Evolutionary conservation across 805 yeast species (phyloP).

Genomic region (Metschnikowia cubensis): DNA sequence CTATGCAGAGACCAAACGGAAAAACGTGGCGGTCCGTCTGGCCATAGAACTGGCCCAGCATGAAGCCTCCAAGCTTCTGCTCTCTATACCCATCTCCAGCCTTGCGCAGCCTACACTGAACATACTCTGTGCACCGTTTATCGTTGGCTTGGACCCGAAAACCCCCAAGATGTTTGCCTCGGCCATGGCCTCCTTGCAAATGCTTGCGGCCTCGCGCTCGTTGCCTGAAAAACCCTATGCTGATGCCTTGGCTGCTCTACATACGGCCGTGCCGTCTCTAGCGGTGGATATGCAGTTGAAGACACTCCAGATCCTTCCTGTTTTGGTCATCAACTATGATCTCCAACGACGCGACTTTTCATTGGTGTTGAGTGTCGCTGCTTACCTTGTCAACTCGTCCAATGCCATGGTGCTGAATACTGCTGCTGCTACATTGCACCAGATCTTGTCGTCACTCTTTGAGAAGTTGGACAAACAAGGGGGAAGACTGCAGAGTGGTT

Average conservation of each 20-base stretch:
- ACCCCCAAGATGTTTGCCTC: slow-evolving; percentile 70
- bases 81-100: slow-evolving; percentile 9
- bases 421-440: slow-evolving; percentile 91
- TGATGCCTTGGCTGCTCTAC: not conserved
- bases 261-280: not conserved
- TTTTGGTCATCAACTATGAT: slow-evolving; percentile 63
- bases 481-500: not conserved
- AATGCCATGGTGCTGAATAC: slow-evolving; percentile 79
- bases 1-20: slow-evolving; percentile 65
- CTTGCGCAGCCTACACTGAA: slow-evolving; percentile 42
- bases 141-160: slow-evolving; percentile 67
- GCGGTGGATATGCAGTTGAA: slow-evolving; percentile 83
- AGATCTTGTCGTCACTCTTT: slow-evolving; percentile 70
- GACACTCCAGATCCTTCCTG: slow-evolving; percentile 77
- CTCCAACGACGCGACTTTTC: slow-evolving; percentile 31
- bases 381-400: slow-evolving; percentile 62
- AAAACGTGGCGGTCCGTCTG: slow-evolving; percentile 63
- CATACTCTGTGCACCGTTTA: slow-evolving; percentile 50
- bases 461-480: slow-evolving; percentile 44
- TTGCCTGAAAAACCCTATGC: slow-evolving; percentile 38
- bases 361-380: slow-evolving; percentile 48
- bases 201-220: slow-evolving; percentile 50
- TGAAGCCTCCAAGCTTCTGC: slow-evolving; percentile 11
- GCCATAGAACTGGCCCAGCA: slow-evolving; percentile 27
- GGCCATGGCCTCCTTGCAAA: slow-evolving; percentile 68